Percentiles rank a stretch among this genome's conserved stretches.
Conservation (phyloP, 495 filamentous ascomycete genomes). For the Parachaetomium inaequale region DNA sequence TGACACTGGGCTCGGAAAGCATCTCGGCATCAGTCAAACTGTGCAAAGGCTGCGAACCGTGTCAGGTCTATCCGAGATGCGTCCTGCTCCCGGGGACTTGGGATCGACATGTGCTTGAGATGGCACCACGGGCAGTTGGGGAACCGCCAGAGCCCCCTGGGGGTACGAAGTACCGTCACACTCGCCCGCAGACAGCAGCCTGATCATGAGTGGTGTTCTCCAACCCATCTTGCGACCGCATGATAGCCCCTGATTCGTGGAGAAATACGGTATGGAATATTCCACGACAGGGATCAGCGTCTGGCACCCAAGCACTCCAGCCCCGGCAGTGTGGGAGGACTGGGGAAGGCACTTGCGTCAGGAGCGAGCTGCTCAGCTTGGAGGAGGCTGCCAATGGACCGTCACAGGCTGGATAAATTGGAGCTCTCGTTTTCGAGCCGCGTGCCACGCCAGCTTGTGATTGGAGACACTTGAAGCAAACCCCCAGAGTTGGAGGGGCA, state of each 20-base stretch:
- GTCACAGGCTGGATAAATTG: neutral
- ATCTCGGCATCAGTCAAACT: conserved; percentile 17
- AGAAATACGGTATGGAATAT: conserved; percentile 5
- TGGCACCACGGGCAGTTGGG: neutral
- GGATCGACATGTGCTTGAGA: conserved; percentile 2
- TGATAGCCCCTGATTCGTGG: conserved; percentile 13
- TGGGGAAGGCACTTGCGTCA: neutral
- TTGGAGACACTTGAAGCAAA: neutral
- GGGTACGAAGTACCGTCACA: too few relatives aligned
- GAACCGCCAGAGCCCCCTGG: neutral
- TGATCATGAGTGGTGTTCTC: neutral
- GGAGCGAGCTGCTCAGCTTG: neutral
- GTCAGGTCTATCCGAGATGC: neutral
- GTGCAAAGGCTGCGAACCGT: too few relatives aligned
- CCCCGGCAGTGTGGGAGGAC: conserved; percentile 13
- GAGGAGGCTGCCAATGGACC: neutral
- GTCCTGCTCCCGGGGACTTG: neutral
- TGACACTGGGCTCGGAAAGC: conserved; percentile 28
- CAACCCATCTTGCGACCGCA: neutral
- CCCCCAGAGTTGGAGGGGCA: neutral
- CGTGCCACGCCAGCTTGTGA: neutral
- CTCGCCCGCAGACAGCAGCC: neutral
- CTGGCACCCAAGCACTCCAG: neutral
- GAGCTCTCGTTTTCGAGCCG: neutral
- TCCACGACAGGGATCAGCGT: conserved; percentile 11